Base-by-base conservation (phyloP, 768 basidiomycete genomes). In the Mycena venus region DNA sequence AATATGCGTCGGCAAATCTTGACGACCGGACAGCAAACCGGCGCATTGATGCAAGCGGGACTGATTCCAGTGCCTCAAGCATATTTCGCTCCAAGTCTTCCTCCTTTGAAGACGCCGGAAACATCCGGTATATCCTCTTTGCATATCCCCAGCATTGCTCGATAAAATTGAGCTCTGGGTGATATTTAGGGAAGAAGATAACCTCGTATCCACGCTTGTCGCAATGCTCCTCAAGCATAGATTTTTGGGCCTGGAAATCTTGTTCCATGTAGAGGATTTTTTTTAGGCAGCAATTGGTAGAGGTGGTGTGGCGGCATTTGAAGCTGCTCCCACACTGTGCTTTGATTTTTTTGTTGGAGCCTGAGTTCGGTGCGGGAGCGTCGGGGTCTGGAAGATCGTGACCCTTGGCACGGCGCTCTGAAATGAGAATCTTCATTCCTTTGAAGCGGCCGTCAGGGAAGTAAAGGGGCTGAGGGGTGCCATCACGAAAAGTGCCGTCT, bases 111-210 rank as follows among this genome's bases (percentile, higher is more conserved):
- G n/a, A n/a, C n/a, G n/a, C n/a, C n/a, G n/a, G n/a, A 15, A 56
- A 40, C 31, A 31, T 68, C 17, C 68, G 68, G 38, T 74, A 70
- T 15, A 44, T 27, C 17, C 49, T 56, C 59, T 74, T 70, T 25
- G 59, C 34, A 25, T 34, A n/a, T 21, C 72, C 72, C 72, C 72
- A 74, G 29, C 68, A 74, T 31, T 75, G 70, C 49, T 75, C 11
- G 61, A n/a, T n/a, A n/a, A n/a, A n/a, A n/a, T n/a, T n/a, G n/a
- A n/a, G n/a, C n/a, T n/a, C n/a, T n/a, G n/a, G 63, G 31, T 75
- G 74, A 31, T 65, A 75, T 53, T 67, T 75, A 1, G 69, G 69
- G 36, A 62, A 32, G 51, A 75, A 75, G 27, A 75, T 34, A 15
- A 67, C 74, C 23, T 36, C 69, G 29, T 32, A 51, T 25, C 73